Base-by-base conservation (phyloP, 2,329 filamentous ascomycete species). In the Tolypocladium tropicale region DNA sequence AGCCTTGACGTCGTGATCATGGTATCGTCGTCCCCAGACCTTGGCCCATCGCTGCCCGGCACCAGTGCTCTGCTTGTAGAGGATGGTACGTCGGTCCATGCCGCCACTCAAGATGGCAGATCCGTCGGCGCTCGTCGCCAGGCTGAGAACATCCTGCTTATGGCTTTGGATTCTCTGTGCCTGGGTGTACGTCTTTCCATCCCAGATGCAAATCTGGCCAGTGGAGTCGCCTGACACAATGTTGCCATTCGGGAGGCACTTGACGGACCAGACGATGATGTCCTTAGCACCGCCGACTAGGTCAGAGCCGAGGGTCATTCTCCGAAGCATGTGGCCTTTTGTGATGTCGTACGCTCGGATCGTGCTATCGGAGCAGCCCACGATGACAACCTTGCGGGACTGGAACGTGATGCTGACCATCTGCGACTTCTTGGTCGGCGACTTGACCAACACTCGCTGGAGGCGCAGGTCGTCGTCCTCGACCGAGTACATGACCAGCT, bases 151-250 rank as follows among this genome's bases (percentile, higher is more conserved):
- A 72, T 99, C 94, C 49, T 93, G 90, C 62, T 90, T 85, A 67
- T 99, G 94, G 30, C 87, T 85, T 65, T 91, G 86, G 55, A 99
- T 83, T 53, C 92, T 82, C 68, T 99, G 94, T 37, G 84, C 80
- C 63, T 96, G 84, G 5, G 91, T 92, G 70, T 93, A 96, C 54
- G 90, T 95, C 73, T 89, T 92, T 56, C 90, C 90, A 68, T 95
- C 90, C 88, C 92, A 99, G 67, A 97, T 89, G 61, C 90, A 86
- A 43, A 99, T 80, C 68, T 97, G 91, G 34, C 94, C 94, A 6
- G 91, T 92, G 3, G 94, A 97, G 69, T 99, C 94, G 53, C 90
- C 94, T 2, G 92, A 96, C 14, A 97, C 86, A 59, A 99, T 94
- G 62, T 94, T 90, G 53, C 91, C 92, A 65, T 89, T 88, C 11